Percentiles rank a stretch among this genome's conserved stretches.
phyloP scores from a whole-genome alignment of 495 filamentous ascomycete species.

The Bryoglossum gracile region DNA sequence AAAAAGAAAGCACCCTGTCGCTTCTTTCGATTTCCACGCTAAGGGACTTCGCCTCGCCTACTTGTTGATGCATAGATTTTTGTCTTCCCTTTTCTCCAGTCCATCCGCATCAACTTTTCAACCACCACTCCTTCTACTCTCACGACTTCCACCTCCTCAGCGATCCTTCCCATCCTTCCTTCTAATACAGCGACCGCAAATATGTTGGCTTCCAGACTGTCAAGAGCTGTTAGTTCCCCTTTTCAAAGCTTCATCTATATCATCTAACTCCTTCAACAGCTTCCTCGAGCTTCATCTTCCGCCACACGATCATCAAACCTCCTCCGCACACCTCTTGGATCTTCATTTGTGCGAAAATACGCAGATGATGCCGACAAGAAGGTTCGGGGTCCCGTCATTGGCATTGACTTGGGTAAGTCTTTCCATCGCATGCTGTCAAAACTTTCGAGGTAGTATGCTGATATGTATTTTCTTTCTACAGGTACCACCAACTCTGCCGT shows the following conservation, averaged over 20 bases:
- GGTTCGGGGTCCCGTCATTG: constrained; percentile 93
- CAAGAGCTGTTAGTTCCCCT: constrained; percentile 32
- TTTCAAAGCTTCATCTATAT: constrained; percentile 17
- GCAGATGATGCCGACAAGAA: constrained; percentile 78
- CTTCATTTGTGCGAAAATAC: constrained; percentile 60
- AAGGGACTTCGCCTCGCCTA: neutral
- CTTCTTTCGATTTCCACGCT: neutral
- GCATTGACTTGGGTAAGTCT: constrained; percentile 92
- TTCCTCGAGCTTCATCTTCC: constrained; percentile 57
- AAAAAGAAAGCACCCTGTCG: neutral
- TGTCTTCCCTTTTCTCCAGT: constrained; percentile 27
- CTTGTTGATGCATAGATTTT: constrained; percentile 14
- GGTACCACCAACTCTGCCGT: constrained; percentile 98
- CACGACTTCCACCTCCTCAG: constrained; percentile 32
- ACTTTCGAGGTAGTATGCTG: constrained; percentile 16
- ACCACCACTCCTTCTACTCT: constrained; percentile 31
- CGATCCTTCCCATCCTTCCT: constrained; percentile 29
- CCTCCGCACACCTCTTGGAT: constrained; percentile 39
- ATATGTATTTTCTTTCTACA: constrained; percentile 26
- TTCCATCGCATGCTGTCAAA: neutral
- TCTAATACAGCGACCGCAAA: constrained; percentile 26
- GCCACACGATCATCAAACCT: constrained; percentile 53
- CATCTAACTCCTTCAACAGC: constrained; percentile 37
- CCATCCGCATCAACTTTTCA: neutral
- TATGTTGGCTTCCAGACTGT: constrained; percentile 51